A percentile compares a stretch with the other conserved stretches of the same genome.
phyloP scores from a whole-genome alignment of 805 yeast species.

The Wickerhamiella alocasiicola region DNA sequence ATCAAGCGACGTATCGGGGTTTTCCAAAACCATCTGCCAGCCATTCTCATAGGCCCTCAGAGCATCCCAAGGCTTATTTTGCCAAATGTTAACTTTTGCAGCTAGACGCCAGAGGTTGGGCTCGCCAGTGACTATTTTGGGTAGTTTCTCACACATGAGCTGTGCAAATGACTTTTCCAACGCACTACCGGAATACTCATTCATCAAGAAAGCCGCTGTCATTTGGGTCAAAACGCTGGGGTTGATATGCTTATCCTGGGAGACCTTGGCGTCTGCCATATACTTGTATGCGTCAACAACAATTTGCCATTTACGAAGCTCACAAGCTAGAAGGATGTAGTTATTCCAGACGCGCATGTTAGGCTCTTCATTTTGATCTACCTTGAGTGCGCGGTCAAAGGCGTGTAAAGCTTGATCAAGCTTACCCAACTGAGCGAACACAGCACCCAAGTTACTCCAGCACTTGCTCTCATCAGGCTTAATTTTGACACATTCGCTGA shows the following conservation, averaged over 20 bases:
- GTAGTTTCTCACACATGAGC: slow-evolving; percentile 56
- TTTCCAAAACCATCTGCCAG: slow-evolving; percentile 53
- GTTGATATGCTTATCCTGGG: slow-evolving; percentile 53
- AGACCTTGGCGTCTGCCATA: slow-evolving; percentile 44
- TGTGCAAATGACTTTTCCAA: slow-evolving; percentile 48
- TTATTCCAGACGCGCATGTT: slow-evolving; percentile 92
- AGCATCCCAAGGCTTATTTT: slow-evolving; percentile 76
- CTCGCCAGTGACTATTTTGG: slow-evolving; percentile 51
- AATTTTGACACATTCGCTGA: slow-evolving; percentile 75
- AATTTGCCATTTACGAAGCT: slow-evolving; percentile 77
- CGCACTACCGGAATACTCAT: slow-evolving; percentile 2
- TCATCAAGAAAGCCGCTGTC: slow-evolving; percentile 32
- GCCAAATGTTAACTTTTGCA: slow-evolving; percentile 81
- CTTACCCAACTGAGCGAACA: slow-evolving; percentile 53
- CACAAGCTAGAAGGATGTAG: slow-evolving; percentile 67
- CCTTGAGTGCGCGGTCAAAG: slow-evolving; percentile 60
- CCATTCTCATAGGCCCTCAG: slow-evolving; percentile 80
- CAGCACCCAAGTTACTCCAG: slow-evolving; percentile 86
- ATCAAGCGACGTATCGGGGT: slow-evolving; percentile 49
- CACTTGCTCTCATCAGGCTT: slow-evolving; percentile 71
- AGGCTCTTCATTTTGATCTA: slow-evolving; percentile 44
- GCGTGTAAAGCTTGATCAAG: slow-evolving; percentile 75
- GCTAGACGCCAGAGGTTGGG: slow-evolving; percentile 69
- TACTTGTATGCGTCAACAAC: slow-evolving; percentile 64
- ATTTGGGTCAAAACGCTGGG: slow-evolving; percentile 62